Conservation (phyloP, 768 basidiomycete species). For the Cubamyces lactineus region DNA sequence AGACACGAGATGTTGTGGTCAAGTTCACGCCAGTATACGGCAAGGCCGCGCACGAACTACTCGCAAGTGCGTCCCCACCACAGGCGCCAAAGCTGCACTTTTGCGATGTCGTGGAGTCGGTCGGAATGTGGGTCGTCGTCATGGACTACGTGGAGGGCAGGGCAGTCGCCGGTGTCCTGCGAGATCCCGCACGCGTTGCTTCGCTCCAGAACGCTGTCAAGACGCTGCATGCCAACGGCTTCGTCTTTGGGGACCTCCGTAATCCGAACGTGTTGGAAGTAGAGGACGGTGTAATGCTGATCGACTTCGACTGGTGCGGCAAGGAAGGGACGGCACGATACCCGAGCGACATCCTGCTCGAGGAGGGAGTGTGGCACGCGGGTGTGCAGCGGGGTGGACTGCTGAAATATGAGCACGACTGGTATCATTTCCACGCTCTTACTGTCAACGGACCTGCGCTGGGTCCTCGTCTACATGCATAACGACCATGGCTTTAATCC, state of each 20-base stretch:
- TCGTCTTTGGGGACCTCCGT: constrained; percentile 39
- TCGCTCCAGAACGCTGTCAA: constrained; percentile 15
- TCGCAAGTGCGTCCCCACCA: constrained; percentile 1
- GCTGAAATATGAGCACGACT: not conserved
- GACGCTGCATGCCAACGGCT: constrained; percentile 21
- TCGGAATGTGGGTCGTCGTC: constrained; percentile 21
- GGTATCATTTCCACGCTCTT: too few species aligned
- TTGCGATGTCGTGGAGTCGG: constrained; percentile 3
- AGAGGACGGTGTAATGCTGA: constrained; percentile 17
- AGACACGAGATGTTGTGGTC: constrained; percentile 8
- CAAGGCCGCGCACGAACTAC: constrained; percentile 9
- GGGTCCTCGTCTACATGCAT: too few species aligned
- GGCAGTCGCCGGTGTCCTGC: not conserved
- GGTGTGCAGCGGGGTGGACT: not conserved
- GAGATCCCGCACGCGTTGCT: not conserved
- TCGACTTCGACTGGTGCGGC: constrained; percentile 33
- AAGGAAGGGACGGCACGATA: constrained; percentile 22
- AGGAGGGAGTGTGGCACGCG: not conserved
- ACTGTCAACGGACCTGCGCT: too few species aligned
- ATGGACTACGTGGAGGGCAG: constrained; percentile 17
- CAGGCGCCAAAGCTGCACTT: constrained; percentile 20
- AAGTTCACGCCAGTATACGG: constrained; percentile 17
- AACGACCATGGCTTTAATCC: too few species aligned
- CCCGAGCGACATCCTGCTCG: constrained; percentile 18
- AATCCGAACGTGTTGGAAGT: constrained; percentile 31